Percentiles rank a stretch among this genome's conserved stretches.
These are phyloP conservation scores for Backusella psychrophila DNA, from an alignment of 192 early-diverging fungal genomes.

Conservation along the genomic window DNA sequence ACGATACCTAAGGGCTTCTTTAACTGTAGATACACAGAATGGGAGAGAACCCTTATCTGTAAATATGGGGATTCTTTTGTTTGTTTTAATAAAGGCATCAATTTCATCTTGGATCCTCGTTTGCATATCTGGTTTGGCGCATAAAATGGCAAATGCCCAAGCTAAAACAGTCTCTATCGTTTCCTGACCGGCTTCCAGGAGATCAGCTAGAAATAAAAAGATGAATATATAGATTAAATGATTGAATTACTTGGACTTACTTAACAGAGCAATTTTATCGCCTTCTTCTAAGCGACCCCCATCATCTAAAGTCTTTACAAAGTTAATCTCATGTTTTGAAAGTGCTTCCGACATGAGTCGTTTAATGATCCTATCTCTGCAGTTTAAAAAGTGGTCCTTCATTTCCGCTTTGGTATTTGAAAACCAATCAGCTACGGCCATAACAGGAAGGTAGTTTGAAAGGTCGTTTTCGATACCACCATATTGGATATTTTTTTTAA, in stretches of 20 bases:
- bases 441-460: too few species aligned
- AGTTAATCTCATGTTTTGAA: too few species aligned
- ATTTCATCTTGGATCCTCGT: conserved; percentile 5
- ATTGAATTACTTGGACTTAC: not conserved
- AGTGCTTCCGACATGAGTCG: too few species aligned
- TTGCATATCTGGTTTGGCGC: conserved; percentile 18
- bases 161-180: not conserved
- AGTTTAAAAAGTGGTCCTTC: too few species aligned
- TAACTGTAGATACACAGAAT: not conserved
- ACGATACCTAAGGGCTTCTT: conserved; percentile 14
- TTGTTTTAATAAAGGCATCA: not conserved
- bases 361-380: too few species aligned
- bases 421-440: too few species aligned
- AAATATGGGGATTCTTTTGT: not conserved
- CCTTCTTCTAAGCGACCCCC: too few species aligned
- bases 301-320: too few species aligned
- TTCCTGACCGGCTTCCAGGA: not conserved
- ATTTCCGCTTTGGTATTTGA: too few species aligned
- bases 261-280: too few species aligned
- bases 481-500: too few species aligned
- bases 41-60: not conserved
- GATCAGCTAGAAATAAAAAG: not conserved
- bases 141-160: conserved; percentile 15
- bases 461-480: too few species aligned
- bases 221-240: not conserved